Percentiles rank a stretch among this genome's conserved stretches.
Conservation (phyloP, 2,329 filamentous ascomycete genomes). For the Hymenoscyphus linearis region DNA sequence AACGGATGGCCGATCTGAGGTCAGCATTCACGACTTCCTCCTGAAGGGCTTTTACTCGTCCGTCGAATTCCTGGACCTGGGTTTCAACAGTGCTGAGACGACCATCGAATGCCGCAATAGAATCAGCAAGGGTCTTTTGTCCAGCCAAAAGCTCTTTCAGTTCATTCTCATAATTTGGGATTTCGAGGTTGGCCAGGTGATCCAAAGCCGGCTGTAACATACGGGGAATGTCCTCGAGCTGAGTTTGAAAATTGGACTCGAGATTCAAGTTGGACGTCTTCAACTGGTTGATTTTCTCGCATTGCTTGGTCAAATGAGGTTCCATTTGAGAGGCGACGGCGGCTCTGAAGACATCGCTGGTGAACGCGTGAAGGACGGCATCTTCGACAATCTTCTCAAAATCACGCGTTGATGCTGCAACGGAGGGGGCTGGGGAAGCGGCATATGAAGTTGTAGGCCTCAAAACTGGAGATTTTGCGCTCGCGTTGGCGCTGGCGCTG, state of each 20-base stretch:
- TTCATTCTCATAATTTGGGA: conserved; percentile 16
- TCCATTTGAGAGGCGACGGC: conserved; percentile 22
- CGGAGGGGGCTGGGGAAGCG: background rate
- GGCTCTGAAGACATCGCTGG: conserved; percentile 19
- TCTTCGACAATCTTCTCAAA: conserved; percentile 19
- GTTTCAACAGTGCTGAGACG: conserved; percentile 1
- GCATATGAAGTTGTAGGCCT: background rate
- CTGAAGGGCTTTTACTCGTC: conserved; percentile 15
- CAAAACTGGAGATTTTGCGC: conserved; percentile 11
- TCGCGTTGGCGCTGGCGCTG: no score
- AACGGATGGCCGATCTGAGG: conserved; percentile 21
- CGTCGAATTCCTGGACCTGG: conserved; percentile 14
- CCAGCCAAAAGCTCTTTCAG: conserved; percentile 12
- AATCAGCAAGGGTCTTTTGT: conserved; percentile 13
- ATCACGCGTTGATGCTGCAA: conserved; percentile 6
- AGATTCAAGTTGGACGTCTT: conserved; percentile 21
- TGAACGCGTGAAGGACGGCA: conserved; percentile 19
- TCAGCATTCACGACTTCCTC: conserved; percentile 18
- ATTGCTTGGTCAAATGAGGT: conserved; percentile 17
- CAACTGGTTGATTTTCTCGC: conserved; percentile 22
- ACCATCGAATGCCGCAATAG: conserved; percentile 13
- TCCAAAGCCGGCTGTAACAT: conserved; percentile 16
- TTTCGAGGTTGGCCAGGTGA: conserved; percentile 16
- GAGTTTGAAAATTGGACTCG: conserved; percentile 17
- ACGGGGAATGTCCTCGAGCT: conserved; percentile 12